phyloP scores from a whole-genome alignment of 176 grass and related monocot species.

The Zoysia pacifica region DNA sequence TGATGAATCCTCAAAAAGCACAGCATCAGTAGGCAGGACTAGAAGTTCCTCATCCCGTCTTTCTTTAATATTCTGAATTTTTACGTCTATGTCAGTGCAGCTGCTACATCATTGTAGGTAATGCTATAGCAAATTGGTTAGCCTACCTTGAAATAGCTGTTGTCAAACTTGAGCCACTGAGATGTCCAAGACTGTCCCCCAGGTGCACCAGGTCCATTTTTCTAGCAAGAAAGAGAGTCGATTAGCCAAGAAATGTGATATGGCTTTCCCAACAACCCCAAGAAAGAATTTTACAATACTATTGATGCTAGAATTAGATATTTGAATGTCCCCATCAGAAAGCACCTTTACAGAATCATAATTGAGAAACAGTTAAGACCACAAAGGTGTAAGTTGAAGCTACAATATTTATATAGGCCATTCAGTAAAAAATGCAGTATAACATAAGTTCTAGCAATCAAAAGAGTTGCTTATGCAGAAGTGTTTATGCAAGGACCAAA shows the following conservation, averaged over 20 bases:
- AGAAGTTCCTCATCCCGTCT: constrained; percentile 71
- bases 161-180: constrained; percentile 95
- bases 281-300: neutral
- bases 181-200: constrained; percentile 95
- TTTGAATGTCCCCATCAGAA: neutral
- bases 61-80: constrained; percentile 68
- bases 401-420: neutral
- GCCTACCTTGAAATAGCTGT: constrained; percentile 88
- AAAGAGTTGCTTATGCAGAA: constrained; percentile 3
- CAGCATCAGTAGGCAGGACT: constrained; percentile 89
- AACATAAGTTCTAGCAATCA: constrained; percentile 5
- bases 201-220: constrained; percentile 92
- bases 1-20: constrained; percentile 83
- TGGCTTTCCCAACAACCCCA: neutral
- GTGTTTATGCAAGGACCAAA: neutral
- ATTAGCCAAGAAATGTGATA: neutral
- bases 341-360: constrained; percentile 7
- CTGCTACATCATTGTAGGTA: constrained; percentile 14
- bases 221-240: constrained; percentile 44
- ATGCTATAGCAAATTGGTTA: neutral
- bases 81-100: constrained; percentile 4
- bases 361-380: neutral
- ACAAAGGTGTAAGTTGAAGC: neutral
- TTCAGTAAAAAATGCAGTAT: neutral
- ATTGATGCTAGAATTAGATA: constrained; percentile 14